Conservation (phyloP, 306 rosid genomes). For the Fragaria iinumae region DNA sequence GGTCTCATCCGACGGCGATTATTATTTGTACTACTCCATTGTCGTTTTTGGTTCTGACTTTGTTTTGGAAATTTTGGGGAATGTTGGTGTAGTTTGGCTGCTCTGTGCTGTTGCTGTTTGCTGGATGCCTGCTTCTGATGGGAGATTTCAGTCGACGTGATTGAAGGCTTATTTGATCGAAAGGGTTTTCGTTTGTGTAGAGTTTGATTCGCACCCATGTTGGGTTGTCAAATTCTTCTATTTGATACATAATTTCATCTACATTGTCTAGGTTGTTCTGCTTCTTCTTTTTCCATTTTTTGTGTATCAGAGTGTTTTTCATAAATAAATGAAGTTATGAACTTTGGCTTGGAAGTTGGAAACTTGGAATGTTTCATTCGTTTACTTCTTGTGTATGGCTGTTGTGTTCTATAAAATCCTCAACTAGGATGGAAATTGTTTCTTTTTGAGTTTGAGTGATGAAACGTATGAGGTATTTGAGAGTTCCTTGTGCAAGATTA, state of each 20-base stretch:
- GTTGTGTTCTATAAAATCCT: neutral
- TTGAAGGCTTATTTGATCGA: neutral
- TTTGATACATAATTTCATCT: neutral
- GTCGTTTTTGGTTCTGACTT: neutral
- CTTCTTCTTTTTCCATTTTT: neutral
- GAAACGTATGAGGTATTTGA: neutral
- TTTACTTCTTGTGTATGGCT: neutral
- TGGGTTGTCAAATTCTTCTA: neutral
- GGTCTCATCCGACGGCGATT: neutral
- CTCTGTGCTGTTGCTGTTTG: conserved; percentile 91
- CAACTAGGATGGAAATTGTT: neutral
- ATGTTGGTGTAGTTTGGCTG: conserved; percentile 77
- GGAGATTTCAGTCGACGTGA: neutral
- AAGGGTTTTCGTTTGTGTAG: conserved; percentile 8
- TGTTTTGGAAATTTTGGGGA: conserved; percentile 9
- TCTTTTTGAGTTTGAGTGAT: neutral
- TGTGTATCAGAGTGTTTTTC: neutral
- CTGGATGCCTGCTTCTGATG: conserved; percentile 87
- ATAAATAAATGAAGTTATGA: neutral
- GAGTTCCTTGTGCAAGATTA: neutral
- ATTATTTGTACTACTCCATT: neutral
- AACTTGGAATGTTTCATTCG: neutral
- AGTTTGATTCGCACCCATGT: conserved; percentile 13
- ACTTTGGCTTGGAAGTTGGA: conserved; percentile 5
- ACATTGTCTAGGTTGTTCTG: neutral